Base-by-base conservation (phyloP, 106 monocot species). In the Amphibolis antarctica region DNA sequence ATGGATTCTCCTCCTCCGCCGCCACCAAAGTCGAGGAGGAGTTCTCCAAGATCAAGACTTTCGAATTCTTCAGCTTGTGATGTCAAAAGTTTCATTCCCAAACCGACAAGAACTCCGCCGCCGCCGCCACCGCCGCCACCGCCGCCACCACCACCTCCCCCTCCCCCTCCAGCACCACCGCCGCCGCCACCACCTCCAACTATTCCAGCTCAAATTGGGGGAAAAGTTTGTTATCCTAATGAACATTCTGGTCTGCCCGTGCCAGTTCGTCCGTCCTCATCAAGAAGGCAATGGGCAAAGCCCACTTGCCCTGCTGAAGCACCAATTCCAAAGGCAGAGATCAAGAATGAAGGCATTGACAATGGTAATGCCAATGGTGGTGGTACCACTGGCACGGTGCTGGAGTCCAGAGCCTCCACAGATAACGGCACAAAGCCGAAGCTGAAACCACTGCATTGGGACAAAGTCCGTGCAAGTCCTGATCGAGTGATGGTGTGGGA, bases 401-500 rank as follows among this genome's bases (percentile, higher is more conserved):
- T 21, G 6, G 25, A 28, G 29, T 13, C 20, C 1, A 36, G 17
- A 18, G 60, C 45, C 1, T 46, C 17, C 27, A 43, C 22, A 21
- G 66, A 59, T 22, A 59, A 55, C 3, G 36, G 56, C 22, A 28
- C 31, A 10, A 78, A 62, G 63, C 72, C 72, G 17, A 77, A 36
- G 27, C 56, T 78, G 68, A 78, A 78, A 54, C 71, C 78, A 24
- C 50, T 78, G 47, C 78, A 78, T 27, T 78, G 78, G 78, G 78
- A 78, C 67, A 78, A 78, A 51, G 78, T 78, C 0, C 42, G 67
- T 17, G 67, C 78, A 1, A 78, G 72, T 24, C 72, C 78, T 0
- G 78, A 78, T 49, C 66, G 78, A 20, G 72, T 61, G 15, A 78
- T 78, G 78, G 78, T 78, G 14, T 78, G 78, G 78, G 78, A 78